phyloP scores from a whole-genome alignment of 2,329 filamentous ascomycete genomes.

The Thelonectria blattea region DNA sequence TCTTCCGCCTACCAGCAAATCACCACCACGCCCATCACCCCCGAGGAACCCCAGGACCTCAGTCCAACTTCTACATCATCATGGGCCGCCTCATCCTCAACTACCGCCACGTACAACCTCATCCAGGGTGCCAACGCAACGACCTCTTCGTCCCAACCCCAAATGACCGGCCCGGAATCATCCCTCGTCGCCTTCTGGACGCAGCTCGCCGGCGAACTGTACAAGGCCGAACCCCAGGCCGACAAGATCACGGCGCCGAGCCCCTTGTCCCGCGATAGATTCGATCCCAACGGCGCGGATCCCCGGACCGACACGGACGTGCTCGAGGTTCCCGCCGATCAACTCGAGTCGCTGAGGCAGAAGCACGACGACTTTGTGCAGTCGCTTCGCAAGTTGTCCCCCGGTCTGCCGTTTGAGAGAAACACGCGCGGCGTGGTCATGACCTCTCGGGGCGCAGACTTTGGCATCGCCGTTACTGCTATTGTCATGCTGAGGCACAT shows the following conservation, averaged over 20 bases:
- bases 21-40: background rate
- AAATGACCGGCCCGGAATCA: constrained; percentile 22
- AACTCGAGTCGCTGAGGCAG: constrained; percentile 23
- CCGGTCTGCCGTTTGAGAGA: constrained; percentile 20
- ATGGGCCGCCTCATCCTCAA: no score
- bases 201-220: constrained; percentile 12
- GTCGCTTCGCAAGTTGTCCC: constrained; percentile 18
- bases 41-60: background rate
- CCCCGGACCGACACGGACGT: constrained; percentile 23
- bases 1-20: constrained; percentile 24
- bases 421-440: constrained; percentile 30
- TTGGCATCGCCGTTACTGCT: constrained; percentile 32
- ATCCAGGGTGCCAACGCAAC: background rate
- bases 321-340: constrained; percentile 16
- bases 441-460: constrained; percentile 22
- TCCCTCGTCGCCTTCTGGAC: constrained; percentile 29
- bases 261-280: constrained; percentile 23
- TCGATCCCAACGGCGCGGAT: constrained; percentile 21
- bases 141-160: background rate
- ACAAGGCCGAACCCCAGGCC: constrained; percentile 25
- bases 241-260: constrained; percentile 18
- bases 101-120: background rate
- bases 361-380: constrained; percentile 27
- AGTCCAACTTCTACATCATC: no score
- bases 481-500: constrained; percentile 32